phyloP scores from a whole-genome alignment of 2,329 filamentous ascomycete genomes.

The Phyllachora maydis region DNA sequence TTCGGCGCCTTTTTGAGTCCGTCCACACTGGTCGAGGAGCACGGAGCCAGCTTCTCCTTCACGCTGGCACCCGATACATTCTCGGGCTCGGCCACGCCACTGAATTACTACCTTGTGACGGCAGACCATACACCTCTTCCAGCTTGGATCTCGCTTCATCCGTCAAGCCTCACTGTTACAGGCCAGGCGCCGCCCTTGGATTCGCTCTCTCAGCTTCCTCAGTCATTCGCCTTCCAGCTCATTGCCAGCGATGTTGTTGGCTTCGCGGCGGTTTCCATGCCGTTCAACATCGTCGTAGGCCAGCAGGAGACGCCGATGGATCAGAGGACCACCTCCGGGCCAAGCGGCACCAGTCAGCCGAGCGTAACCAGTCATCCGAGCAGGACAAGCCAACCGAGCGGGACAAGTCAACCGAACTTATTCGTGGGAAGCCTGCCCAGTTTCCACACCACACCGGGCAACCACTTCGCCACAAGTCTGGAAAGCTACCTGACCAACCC shows the following conservation, averaged over 20 bases:
- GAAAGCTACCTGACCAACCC: conserved; percentile 18
- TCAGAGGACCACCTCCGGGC: too few relatives aligned
- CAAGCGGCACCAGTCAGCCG: too few relatives aligned
- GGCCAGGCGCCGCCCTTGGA: conserved; percentile 48
- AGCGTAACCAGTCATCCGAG: too few relatives aligned
- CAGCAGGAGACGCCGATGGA: conserved; percentile 47
- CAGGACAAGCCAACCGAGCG: too few relatives aligned
- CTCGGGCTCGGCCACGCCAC: conserved; percentile 22
- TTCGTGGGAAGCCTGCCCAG: conserved; percentile 18
- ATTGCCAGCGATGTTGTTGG: conserved; percentile 65
- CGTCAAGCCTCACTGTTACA: conserved; percentile 39
- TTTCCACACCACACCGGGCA: conserved; percentile 18
- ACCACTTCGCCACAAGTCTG: conserved; percentile 20
- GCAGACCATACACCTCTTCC: conserved; percentile 64
- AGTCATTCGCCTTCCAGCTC: conserved; percentile 50
- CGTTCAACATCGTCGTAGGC: conserved; percentile 54
- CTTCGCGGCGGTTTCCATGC: conserved; percentile 44
- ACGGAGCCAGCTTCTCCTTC: conserved; percentile 30
- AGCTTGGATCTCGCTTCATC: conserved; percentile 65
- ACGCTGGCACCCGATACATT: conserved; percentile 41
- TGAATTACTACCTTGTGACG: conserved; percentile 61
- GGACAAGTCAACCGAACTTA: too few relatives aligned
- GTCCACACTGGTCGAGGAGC: conserved; percentile 32
- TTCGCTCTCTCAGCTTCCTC: conserved; percentile 43
- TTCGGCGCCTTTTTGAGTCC: conserved; percentile 41